These are phyloP conservation scores for Alternaria sp. DNA, from an alignment of 2,329 filamentous ascomycete genomes.

Conservation along the genomic window DNA sequence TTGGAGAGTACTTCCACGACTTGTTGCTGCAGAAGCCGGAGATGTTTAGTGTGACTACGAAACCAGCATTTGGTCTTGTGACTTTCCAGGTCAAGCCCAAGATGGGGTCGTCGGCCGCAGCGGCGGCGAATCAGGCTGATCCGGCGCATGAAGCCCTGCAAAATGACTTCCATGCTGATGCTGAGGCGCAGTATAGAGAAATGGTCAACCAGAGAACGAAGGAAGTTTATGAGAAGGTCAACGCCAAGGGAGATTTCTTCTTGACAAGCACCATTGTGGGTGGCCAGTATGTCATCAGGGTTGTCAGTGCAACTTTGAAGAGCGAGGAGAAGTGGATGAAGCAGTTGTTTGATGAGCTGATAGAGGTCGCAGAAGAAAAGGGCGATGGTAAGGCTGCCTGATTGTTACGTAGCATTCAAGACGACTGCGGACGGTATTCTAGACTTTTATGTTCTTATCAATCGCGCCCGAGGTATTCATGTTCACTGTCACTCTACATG, in stretches of 20 bases:
- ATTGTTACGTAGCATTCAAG: neutral
- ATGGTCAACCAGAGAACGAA: constrained; percentile 74
- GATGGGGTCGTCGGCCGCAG: neutral
- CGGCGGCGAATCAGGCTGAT: constrained; percentile 26
- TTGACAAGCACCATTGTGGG: constrained; percentile 79
- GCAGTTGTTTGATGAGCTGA: constrained; percentile 76
- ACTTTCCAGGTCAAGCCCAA: constrained; percentile 69
- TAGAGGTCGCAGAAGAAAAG: constrained; percentile 61
- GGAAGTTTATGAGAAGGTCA: constrained; percentile 77
- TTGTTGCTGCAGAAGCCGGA: constrained; percentile 68
- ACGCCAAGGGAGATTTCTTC: constrained; percentile 78
- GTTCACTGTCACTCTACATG: neutral
- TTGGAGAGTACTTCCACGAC: constrained; percentile 74
- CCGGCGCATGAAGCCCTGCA: constrained; percentile 42
- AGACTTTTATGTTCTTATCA: neutral
- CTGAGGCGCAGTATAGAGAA: constrained; percentile 55
- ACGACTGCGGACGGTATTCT: neutral
- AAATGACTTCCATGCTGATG: constrained; percentile 47
- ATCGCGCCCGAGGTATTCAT: neutral
- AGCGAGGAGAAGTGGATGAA: constrained; percentile 77
- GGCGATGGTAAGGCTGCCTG: neutral
- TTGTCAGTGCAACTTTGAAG: constrained; percentile 76
- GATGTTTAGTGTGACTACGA: constrained; percentile 77
- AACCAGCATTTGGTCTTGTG: constrained; percentile 80
- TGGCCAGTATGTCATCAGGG: constrained; percentile 78